Evolutionary conservation across 1,284 basidiomycete genomes (phyloP).

Genomic region (Exobasidium cylindrosporum): DNA sequence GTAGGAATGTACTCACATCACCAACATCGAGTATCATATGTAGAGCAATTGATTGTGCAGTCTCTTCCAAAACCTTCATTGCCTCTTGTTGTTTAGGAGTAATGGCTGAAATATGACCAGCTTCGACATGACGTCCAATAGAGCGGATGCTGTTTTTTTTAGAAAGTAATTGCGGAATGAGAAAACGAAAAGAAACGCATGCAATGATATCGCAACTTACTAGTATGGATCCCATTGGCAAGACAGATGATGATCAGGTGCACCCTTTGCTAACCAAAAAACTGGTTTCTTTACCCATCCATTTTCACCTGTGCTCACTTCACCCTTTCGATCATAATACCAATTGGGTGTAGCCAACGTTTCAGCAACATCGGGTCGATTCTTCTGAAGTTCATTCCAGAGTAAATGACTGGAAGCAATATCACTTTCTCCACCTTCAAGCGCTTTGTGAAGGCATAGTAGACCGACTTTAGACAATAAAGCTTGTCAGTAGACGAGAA

Average conservation of each 20-base stretch:
- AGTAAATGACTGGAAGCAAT: constrained; percentile 57
- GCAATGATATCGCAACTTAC: not conserved
- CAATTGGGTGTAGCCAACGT: constrained; percentile 49
- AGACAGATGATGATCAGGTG: constrained; percentile 32
- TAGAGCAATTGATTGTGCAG: constrained; percentile 55
- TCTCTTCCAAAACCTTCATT: constrained; percentile 57
- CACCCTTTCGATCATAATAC: constrained; percentile 50
- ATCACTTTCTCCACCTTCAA: constrained; percentile 58
- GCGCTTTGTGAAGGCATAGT: constrained; percentile 57
- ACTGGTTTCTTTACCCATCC: constrained; percentile 33
- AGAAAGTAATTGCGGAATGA: too few relatives aligned
- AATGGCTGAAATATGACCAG: constrained; percentile 56
- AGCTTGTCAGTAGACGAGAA: constrained; percentile 30
- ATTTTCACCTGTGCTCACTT: constrained; percentile 28
- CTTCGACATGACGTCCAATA: constrained; percentile 49
- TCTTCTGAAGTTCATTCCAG: constrained; percentile 57
- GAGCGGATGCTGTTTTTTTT: constrained; percentile 34
- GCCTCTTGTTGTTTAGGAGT: constrained; percentile 55
- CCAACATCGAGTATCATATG: constrained; percentile 59
- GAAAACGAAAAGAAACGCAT: too few relatives aligned
- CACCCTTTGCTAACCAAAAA: constrained; percentile 27
- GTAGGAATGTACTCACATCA: constrained; percentile 30
- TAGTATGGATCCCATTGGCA: constrained; percentile 51
- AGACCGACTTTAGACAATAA: constrained; percentile 58
- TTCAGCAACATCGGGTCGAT: constrained; percentile 58